A percentile compares a stretch with the other conserved stretches of the same genome.
Evolutionary conservation across 345 rosid species (phyloP).

Genomic region (Lepidium aucheri): DNA sequence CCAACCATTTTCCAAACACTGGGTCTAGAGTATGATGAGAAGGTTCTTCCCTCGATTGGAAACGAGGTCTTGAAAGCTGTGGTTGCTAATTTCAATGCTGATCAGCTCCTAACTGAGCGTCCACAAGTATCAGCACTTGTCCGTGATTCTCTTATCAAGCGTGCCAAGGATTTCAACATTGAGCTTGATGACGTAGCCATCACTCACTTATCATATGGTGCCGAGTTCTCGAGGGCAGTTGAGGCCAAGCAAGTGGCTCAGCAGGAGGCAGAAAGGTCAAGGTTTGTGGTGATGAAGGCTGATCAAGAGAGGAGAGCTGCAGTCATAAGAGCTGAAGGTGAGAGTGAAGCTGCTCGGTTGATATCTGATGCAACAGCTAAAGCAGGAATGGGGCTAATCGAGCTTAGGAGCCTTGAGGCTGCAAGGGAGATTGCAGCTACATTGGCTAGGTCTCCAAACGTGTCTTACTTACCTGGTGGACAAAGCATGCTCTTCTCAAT

Average conservation of each 20-base stretch:
- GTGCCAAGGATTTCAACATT: constrained; percentile 88
- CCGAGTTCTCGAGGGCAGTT: constrained; percentile 90
- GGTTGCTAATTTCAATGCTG: constrained; percentile 97
- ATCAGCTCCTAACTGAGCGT: constrained; percentile 96
- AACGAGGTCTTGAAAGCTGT: constrained; percentile 97
- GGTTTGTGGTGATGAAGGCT: constrained; percentile 90
- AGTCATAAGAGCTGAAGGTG: constrained; percentile 93
- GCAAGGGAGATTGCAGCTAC: constrained; percentile 89
- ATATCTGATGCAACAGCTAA: constrained; percentile 80
- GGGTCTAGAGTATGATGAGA: constrained; percentile 90
- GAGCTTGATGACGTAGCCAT: constrained; percentile 90
- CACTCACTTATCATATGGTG: constrained; percentile 86
- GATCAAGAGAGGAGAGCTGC: constrained; percentile 99
- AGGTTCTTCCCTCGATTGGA: constrained; percentile 96
- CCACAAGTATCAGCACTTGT: constrained; percentile 93
- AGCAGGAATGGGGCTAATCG: constrained; percentile 85
- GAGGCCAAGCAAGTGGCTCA: constrained; percentile 99
- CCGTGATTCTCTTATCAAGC: constrained; percentile 53
- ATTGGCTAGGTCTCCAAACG: constrained; percentile 78
- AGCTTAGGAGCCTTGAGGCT: constrained; percentile 97
- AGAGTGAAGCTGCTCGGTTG: constrained; percentile 88
- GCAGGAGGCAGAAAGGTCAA: constrained; percentile 97
- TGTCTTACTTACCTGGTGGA: constrained; percentile 86
- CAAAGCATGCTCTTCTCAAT: constrained; percentile 71
- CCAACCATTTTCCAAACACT: constrained; percentile 76